Evolutionary conservation across 345 rosid species (phyloP).

Genomic region (Camelina laxa): DNA sequence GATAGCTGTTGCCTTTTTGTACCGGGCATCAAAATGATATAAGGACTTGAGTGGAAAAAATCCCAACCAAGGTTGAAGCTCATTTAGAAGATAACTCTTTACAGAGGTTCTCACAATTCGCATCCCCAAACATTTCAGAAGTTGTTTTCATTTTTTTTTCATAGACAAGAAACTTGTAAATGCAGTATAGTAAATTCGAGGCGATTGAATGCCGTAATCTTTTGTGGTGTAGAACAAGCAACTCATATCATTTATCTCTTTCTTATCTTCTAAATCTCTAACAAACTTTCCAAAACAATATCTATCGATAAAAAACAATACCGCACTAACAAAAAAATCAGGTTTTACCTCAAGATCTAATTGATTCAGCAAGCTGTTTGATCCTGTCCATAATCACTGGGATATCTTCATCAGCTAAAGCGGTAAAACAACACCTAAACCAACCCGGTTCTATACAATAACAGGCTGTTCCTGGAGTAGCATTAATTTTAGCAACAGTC

Average conservation of each 20-base stretch:
- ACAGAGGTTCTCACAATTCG: constrained; percentile 19
- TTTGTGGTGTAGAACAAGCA: neutral
- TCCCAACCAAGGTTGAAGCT: constrained; percentile 56
- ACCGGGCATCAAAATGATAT: constrained; percentile 56
- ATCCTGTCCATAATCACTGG: constrained; percentile 68
- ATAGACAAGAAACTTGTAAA: constrained; percentile 28
- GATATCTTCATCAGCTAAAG: constrained; percentile 66
- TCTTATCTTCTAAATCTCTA: constrained; percentile 28
- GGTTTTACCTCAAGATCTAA: constrained; percentile 49
- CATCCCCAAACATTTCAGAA: neutral
- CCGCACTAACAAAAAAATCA: neutral
- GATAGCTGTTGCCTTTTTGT: constrained; percentile 62
- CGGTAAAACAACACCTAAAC: constrained; percentile 89
- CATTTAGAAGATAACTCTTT: constrained; percentile 37
- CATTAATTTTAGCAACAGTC: constrained; percentile 75
- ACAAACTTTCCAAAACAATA: constrained; percentile 15
- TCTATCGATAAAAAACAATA: neutral
- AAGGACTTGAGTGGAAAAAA: constrained; percentile 60
- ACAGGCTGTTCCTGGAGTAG: constrained; percentile 90
- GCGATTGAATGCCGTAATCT: constrained; percentile 27
- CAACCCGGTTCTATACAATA: constrained; percentile 96
- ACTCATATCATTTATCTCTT: constrained; percentile 4
- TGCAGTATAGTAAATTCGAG: constrained; percentile 26
- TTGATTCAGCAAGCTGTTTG: constrained; percentile 52
- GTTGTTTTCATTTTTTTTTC: constrained; percentile 9